These are phyloP conservation scores for Hyaloscypha hepaticicola DNA, from an alignment of 495 filamentous ascomycete species.

Conservation along the genomic window DNA sequence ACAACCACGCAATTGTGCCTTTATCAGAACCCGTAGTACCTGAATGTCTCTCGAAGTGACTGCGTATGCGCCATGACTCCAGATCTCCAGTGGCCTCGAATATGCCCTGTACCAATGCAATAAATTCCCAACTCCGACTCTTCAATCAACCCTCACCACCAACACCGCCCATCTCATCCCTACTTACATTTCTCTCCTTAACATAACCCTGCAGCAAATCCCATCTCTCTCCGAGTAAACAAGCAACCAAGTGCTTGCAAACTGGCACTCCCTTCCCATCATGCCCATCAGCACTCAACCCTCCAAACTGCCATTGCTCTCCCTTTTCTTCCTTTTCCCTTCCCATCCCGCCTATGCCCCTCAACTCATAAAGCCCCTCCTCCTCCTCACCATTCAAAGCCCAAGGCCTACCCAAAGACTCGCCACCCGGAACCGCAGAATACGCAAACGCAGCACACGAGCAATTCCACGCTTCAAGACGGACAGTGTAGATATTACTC, in stretches of 20 bases:
- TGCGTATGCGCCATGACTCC: neutral
- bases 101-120: slow-evolving; percentile 8
- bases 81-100: neutral
- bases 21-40: slow-evolving; percentile 6
- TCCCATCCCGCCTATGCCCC: neutral
- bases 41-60: slow-evolving; percentile 1
- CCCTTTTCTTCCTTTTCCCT: slow-evolving; percentile 30
- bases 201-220: slow-evolving; percentile 54
- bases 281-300: slow-evolving; percentile 29
- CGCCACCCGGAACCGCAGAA: slow-evolving; percentile 53
- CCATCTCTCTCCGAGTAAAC: slow-evolving; percentile 72
- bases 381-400: neutral
- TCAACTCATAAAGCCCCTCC: neutral
- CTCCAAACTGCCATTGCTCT: slow-evolving; percentile 29
- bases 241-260: slow-evolving; percentile 90
- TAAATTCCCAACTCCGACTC: slow-evolving; percentile 2
- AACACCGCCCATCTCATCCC: slow-evolving; percentile 75
- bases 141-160: slow-evolving; percentile 43
- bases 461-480: slow-evolving; percentile 80
- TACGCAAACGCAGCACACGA: slow-evolving; percentile 82
- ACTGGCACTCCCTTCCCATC: slow-evolving; percentile 50
- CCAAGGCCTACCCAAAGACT: neutral
- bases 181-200: slow-evolving; percentile 50
- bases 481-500: slow-evolving; percentile 59
- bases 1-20: slow-evolving; percentile 20